Base-by-base conservation (phyloP, 371 early-diverging fungal species). In the Dinochytrium kinnereticum region DNA sequence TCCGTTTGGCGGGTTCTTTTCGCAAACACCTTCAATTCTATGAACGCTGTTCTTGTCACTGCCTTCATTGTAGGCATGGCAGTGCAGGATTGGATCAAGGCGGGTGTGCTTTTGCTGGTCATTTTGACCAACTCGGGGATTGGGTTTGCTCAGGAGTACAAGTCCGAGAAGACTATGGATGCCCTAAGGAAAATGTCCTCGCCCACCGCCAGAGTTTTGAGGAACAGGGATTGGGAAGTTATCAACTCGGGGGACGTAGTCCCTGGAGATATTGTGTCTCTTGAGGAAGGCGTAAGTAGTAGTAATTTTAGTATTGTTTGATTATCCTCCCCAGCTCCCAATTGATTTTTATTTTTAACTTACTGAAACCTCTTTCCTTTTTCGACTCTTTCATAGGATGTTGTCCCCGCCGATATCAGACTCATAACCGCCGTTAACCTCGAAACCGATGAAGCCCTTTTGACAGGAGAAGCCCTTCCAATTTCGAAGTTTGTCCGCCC, bases 141-240 rank as follows among this genome's bases (percentile, higher is more conserved):
- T 71, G 95, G 94, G 0, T 95, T 96, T 81, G 90, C 93, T 3
- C 96, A 96, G 78, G 96, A 96, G 80, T 94, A 94, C 79, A 85
- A 91, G 51, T 93, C 94, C 3, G 94, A 94, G 76, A 90, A 95
- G 78, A 91, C 92, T 10, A 76, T 96, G 31, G 92, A 95, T 70
- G 94, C 94, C 2, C 83, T 96, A 69, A 93, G 92, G 81, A 92
- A 93, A 73, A 75, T 64, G 78, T 78, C 69, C 0, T 77, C 75
- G 51, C 75, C 69, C 15, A 82, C 84, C 50, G 91, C 89, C 10
- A 81, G 83, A 66, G 94, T 94, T 51, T 68, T 93, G 24, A 90
- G 95, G 64, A 87, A 89, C 84, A 91, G 92, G 68, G 75, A 75
- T 38, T 69, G 81, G 26, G 77, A 78, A 13, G 70, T 82, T 31